Conservation (phyloP, 176 grass and related monocot species). For the Carex pumila region DNA sequence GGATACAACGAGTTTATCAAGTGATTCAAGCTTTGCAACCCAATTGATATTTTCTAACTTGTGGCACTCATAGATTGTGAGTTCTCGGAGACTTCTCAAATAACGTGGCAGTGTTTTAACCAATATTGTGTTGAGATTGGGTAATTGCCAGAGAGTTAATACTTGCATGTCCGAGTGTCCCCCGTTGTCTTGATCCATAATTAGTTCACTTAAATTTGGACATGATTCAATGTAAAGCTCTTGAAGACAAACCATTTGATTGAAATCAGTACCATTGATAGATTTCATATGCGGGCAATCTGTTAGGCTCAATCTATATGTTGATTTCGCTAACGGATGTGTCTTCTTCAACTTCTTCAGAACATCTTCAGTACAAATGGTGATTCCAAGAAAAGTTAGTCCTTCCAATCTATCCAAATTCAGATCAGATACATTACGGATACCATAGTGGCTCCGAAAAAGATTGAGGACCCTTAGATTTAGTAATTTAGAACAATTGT, state of each 20-base stretch:
- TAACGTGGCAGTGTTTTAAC: background rate
- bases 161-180: background rate
- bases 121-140: background rate
- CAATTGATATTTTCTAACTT: constrained; percentile 21
- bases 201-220: constrained; percentile 9
- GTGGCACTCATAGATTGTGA: constrained; percentile 20
- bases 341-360: constrained; percentile 21
- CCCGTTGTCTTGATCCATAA: background rate
- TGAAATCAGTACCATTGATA: constrained; percentile 17
- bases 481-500: constrained; percentile 27
- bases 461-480: constrained; percentile 25
- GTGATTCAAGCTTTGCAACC: constrained; percentile 25
- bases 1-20: constrained; percentile 29
- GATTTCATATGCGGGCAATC: constrained; percentile 9
- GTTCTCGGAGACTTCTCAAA: constrained; percentile 17
- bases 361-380: constrained; percentile 28
- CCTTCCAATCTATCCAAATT: constrained; percentile 14
- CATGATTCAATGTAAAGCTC: constrained; percentile 29
- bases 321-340: constrained; percentile 30
- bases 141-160: constrained; percentile 14
- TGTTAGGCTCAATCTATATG: constrained; percentile 12
- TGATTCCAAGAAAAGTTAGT: constrained; percentile 24
- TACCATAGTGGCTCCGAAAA: constrained; percentile 26
- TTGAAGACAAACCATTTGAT: constrained; percentile 18
- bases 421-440: constrained; percentile 9